A percentile compares a stretch with the other conserved stretches of the same genome.
phyloP scores from a whole-genome alignment of 345 rosid genomes.

The Aegle marmelos region DNA sequence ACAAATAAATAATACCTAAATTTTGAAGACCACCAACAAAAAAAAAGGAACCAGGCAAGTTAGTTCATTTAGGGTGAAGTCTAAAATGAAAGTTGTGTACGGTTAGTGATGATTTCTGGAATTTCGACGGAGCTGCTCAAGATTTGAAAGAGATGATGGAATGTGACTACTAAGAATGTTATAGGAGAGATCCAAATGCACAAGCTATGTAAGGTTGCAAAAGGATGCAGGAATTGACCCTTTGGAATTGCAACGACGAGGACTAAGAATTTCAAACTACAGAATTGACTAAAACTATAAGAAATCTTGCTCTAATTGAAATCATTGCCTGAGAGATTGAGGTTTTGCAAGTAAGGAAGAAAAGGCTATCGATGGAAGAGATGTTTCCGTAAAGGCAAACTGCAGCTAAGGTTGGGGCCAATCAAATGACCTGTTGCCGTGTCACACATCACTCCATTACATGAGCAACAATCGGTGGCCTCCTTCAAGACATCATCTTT shows the following conservation, averaged over 20 bases:
- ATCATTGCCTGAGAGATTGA: too few species aligned
- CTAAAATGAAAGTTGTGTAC: not conserved
- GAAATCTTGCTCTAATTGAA: too few species aligned
- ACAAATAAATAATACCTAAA: not conserved
- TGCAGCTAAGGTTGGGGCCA: too few species aligned
- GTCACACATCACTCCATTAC: too few species aligned
- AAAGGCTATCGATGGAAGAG: too few species aligned
- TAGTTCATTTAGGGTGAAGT: not conserved
- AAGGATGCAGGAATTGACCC: not conserved
- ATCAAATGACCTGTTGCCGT: too few species aligned
- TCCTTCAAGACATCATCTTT: too few species aligned
- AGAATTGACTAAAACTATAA: too few species aligned
- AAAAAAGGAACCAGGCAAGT: not conserved
- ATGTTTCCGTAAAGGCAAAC: too few species aligned
- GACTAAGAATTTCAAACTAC: not conserved
- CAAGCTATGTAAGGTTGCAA: not conserved
- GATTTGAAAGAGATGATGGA: constrained; percentile 11
- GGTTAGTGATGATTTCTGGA: constrained; percentile 5
- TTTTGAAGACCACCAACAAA: not conserved
- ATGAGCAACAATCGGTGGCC: too few species aligned
- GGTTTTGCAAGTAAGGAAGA: too few species aligned
- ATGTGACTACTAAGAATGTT: constrained; percentile 18
- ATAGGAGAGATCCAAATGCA: not conserved
- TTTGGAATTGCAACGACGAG: not conserved
- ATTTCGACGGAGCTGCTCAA: not conserved